phyloP scores from a whole-genome alignment of 345 rosid species.

The Boechera stricta region DNA sequence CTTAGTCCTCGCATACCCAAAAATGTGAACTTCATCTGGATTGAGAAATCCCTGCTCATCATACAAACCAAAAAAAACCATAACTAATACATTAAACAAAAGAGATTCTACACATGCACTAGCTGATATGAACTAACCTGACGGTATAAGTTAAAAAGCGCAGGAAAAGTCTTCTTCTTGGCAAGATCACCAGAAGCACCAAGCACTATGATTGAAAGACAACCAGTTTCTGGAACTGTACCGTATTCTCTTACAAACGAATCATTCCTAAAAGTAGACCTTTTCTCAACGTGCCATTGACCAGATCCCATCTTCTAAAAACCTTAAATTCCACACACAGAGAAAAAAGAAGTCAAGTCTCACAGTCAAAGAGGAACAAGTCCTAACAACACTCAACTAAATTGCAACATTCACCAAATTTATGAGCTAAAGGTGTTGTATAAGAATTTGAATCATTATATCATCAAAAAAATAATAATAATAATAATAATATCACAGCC shows the following conservation, averaged over 20 bases:
- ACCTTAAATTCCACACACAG: conserved; percentile 31
- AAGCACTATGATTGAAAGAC: conserved; percentile 85
- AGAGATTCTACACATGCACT: background rate
- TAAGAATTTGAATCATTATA: background rate
- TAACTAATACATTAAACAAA: background rate
- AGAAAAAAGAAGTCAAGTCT: conserved; percentile 1
- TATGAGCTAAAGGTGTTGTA: background rate
- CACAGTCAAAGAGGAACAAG: background rate
- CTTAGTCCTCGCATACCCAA: conserved; percentile 95
- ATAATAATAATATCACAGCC: background rate
- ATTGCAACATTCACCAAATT: background rate
- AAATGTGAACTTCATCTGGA: conserved; percentile 82
- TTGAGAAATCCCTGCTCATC: conserved; percentile 79
- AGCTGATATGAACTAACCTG: conserved; percentile 57
- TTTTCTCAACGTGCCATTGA: conserved; percentile 70
- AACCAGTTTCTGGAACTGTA: conserved; percentile 66
- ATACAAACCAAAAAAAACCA: conserved; percentile 18
- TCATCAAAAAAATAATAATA: background rate
- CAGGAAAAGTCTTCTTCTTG: conserved; percentile 99
- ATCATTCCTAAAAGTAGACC: conserved; percentile 58
- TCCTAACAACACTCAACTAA: background rate
- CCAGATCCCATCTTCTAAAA: conserved; percentile 55
- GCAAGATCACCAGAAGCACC: conserved; percentile 99
- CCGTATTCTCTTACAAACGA: conserved; percentile 54
- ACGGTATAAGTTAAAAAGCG: conserved; percentile 90